Percentiles rank a stretch among this genome's conserved stretches.
Evolutionary conservation across 768 basidiomycete genomes (phyloP).

Genomic region (Dendrothele bispora): DNA sequence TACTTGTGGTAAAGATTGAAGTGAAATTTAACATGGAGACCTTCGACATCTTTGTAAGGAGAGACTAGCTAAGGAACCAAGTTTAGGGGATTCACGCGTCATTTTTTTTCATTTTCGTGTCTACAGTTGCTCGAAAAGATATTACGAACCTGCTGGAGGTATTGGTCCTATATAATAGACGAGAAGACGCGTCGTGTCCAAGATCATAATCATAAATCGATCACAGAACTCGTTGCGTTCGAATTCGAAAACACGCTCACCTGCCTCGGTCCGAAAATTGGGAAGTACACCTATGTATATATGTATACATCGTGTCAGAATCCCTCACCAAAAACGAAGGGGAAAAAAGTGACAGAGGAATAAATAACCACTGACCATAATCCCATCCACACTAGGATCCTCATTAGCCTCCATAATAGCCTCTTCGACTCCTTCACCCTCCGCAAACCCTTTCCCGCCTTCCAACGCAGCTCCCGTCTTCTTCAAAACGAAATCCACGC

Average conservation of each 20-base stretch:
- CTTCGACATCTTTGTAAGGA: conserved; percentile 96
- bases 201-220: background rate
- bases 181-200: conserved; percentile 2
- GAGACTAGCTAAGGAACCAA: conserved; percentile 69
- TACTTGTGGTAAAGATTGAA: conserved; percentile 96
- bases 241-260: conserved; percentile 41
- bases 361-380: conserved; percentile 72
- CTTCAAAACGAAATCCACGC: conserved; percentile 83
- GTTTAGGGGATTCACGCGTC: background rate
- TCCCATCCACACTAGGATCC: conserved; percentile 81
- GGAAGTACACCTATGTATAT: conserved; percentile 80
- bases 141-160: conserved; percentile 80
- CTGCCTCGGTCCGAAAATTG: conserved; percentile 89
- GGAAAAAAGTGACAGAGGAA: background rate
- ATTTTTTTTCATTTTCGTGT: background rate
- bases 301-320: background rate
- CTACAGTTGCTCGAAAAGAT: background rate
- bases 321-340: background rate
- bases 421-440: conserved; percentile 92
- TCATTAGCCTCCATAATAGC: conserved; percentile 95
- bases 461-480: conserved; percentile 63
- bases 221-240: background rate
- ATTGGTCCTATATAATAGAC: conserved; percentile 73
- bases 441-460: conserved; percentile 47
- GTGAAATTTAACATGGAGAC: conserved; percentile 93